Conservation (phyloP, 129 eudicot species). For the Tagetes patula region DNA sequence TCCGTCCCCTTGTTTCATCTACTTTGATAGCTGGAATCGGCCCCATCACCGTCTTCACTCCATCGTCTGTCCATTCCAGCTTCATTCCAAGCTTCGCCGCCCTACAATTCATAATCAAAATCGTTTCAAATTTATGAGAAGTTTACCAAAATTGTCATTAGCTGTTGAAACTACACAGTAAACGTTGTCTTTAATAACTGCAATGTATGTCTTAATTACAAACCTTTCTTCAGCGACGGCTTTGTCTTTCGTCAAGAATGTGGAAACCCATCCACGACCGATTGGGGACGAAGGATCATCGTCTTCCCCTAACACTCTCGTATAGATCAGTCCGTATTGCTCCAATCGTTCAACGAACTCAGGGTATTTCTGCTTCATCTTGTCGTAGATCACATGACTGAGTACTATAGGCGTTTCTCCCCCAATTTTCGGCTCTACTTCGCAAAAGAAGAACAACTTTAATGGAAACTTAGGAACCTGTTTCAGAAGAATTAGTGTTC, state of each 20-base stretch:
- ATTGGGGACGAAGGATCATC: slow-evolving; percentile 94
- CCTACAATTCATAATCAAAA: slow-evolving; percentile 43
- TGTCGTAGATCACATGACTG: slow-evolving; percentile 80
- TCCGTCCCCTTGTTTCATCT: slow-evolving; percentile 58
- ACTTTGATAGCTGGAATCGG: slow-evolving; percentile 82
- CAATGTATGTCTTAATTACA: slow-evolving; percentile 1
- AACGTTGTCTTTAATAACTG: too few species aligned
- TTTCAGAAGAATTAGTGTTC: slow-evolving; percentile 1
- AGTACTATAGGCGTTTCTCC: slow-evolving; percentile 98
- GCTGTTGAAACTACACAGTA: too few species aligned
- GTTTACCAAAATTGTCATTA: too few species aligned
- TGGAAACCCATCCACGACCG: slow-evolving; percentile 98
- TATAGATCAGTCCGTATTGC: slow-evolving; percentile 73
- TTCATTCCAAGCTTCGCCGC: slow-evolving; percentile 87
- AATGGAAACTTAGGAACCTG: slow-evolving; percentile 87
- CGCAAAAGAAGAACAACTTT: slow-evolving; percentile 94
- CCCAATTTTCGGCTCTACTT: slow-evolving; percentile 79
- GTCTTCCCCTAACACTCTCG: slow-evolving; percentile 78
- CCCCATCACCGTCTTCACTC: slow-evolving; percentile 78
- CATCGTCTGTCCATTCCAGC: slow-evolving; percentile 85
- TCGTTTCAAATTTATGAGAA: neutral
- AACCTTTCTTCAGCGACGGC: slow-evolving; percentile 88
- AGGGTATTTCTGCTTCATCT: slow-evolving; percentile 77
- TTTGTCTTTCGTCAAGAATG: slow-evolving; percentile 84
- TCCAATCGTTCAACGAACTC: slow-evolving; percentile 74